Evolutionary conservation across 108 stramenopile genomes (phyloP).

Genomic region (Mediolabrus comicus): DNA sequence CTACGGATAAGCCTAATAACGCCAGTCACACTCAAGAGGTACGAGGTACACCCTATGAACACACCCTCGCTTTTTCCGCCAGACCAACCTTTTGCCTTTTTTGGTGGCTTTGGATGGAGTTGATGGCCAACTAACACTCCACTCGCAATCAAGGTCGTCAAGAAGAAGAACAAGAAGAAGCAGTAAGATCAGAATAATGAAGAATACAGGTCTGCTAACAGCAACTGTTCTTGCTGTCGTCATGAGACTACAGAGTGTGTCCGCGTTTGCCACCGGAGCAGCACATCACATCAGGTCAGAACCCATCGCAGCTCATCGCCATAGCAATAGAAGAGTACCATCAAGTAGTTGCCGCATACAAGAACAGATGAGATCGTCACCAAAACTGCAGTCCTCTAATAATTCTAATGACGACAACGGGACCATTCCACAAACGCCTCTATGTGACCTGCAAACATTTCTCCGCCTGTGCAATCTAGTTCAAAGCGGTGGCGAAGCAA

Average conservation of each 20-base stretch:
- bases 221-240: not conserved
- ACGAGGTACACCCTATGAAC: too few relatives aligned
- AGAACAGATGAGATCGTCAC: not conserved
- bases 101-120: too few relatives aligned
- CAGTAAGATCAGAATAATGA: not conserved
- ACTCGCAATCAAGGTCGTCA: not conserved
- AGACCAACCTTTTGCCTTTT: too few relatives aligned
- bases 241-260: not conserved
- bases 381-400: not conserved
- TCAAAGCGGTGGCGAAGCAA: constrained; percentile 8
- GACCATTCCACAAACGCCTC: constrained; percentile 2
- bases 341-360: not conserved
- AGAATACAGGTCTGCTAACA: not conserved
- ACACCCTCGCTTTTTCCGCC: too few relatives aligned
- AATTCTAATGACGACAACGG: not conserved
- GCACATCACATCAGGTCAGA: not conserved
- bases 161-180: not conserved
- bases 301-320: not conserved
- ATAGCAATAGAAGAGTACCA: too few relatives aligned
- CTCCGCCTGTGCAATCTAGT: constrained; percentile 10
- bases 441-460: constrained; percentile 10
- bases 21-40: too few relatives aligned
- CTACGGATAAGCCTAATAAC: too few relatives aligned
- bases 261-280: not conserved
- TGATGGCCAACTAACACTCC: too few relatives aligned